These are phyloP conservation scores for Tremella yokohamensis DNA, from an alignment of 768 basidiomycete genomes.

Conservation along the genomic window DNA sequence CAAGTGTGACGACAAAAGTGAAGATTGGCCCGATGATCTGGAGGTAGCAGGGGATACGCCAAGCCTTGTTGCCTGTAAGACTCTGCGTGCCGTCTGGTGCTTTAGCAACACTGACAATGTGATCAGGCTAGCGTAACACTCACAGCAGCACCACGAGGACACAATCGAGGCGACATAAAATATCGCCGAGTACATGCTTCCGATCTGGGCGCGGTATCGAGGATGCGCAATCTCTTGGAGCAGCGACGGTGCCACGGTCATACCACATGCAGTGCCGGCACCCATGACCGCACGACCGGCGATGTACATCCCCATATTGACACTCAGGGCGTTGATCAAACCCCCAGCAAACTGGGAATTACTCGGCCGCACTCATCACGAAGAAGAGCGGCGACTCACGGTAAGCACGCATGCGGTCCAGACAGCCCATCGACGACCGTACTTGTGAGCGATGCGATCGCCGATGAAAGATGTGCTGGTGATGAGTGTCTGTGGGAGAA, in stretches of 20 bases:
- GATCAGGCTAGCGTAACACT: no score
- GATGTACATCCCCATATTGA: no score
- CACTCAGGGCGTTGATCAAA: no score
- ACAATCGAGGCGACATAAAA: constrained; percentile 18
- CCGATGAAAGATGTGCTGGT: constrained; percentile 25
- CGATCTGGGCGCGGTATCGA: constrained; percentile 25
- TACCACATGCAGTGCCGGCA: no score
- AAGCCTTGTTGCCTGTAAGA: neutral
- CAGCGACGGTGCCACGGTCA: constrained; percentile 25
- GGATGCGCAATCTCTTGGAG: constrained; percentile 43
- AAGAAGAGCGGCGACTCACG: no score
- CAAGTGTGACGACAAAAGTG: constrained; percentile 20
- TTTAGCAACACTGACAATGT: no score
- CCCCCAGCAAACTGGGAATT: no score
- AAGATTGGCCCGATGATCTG: neutral
- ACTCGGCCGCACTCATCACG: no score
- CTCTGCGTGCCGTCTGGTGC: no score
- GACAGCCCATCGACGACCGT: constrained; percentile 18
- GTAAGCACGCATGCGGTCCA: no score
- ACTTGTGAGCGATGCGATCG: constrained; percentile 23
- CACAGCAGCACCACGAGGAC: constrained; percentile 8
- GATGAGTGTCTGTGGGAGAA: no score
- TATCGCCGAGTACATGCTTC: constrained; percentile 26
- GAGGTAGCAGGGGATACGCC: constrained; percentile 3
- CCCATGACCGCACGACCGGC: no score